Evolutionary conservation across 371 early-diverging fungal genomes (phyloP).

Genomic region (Mortierella sp.): DNA sequence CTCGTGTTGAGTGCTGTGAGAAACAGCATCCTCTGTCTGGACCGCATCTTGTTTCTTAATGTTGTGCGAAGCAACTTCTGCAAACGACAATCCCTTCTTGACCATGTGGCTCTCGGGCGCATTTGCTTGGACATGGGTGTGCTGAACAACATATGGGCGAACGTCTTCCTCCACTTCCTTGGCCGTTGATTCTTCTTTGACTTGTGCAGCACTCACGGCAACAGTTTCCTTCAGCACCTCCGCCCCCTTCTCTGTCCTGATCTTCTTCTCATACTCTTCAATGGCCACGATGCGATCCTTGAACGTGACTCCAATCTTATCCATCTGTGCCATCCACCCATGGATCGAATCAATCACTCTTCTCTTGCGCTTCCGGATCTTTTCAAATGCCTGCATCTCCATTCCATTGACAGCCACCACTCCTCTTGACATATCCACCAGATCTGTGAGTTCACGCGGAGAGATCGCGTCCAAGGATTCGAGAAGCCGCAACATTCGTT

Average conservation of each 20-base stretch:
- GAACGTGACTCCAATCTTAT: conserved; percentile 25
- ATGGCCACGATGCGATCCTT: conserved; percentile 28
- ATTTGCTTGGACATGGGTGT: conserved; percentile 6
- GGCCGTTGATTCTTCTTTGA: too few relatives aligned
- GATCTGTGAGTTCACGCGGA: conserved; percentile 42
- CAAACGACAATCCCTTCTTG: conserved; percentile 39
- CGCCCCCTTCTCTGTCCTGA: conserved; percentile 14
- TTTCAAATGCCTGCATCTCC: conserved; percentile 42
- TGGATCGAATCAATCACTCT: conserved; percentile 29
- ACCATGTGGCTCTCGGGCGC: conserved; percentile 9
- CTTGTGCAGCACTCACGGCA: too few relatives aligned
- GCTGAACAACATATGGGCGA: too few relatives aligned
- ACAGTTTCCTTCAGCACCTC: conserved; percentile 5
- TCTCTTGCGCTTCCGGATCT: conserved; percentile 45
- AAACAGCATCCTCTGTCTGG: conserved; percentile 30
- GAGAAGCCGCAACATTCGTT: conserved; percentile 27
- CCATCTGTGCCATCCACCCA: conserved; percentile 33
- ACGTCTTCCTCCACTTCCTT: too few relatives aligned
- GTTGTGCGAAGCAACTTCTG: conserved; percentile 25
- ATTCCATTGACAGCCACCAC: conserved; percentile 19
- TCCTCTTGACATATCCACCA: conserved; percentile 38
- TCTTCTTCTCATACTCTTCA: conserved; percentile 31
- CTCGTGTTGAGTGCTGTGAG: conserved; percentile 12
- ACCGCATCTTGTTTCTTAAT: conserved; percentile 20
- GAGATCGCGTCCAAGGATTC: conserved; percentile 41